A percentile compares a stretch with the other conserved stretches of the same genome.
Conservation (phyloP, 2,329 filamentous ascomycete species). For the Ophiostoma populinum region DNA sequence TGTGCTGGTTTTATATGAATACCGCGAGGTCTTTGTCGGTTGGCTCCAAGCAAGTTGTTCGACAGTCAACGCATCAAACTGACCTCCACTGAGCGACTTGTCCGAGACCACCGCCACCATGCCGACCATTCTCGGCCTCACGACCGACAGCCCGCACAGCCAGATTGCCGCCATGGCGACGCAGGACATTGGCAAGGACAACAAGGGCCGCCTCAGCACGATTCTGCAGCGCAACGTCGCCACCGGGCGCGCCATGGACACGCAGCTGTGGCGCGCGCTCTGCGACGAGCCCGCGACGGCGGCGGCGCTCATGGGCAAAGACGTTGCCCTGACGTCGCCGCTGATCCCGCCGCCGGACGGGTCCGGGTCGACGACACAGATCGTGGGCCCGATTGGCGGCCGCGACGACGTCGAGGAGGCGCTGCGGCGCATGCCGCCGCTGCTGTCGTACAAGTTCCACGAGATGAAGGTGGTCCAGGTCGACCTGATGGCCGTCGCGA, state of each 20-base stretch:
- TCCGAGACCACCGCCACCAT: too few species aligned
- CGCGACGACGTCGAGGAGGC: conserved; percentile 17
- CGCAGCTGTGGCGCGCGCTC: conserved; percentile 21
- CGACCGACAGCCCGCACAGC: conserved; percentile 13
- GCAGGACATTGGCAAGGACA: conserved; percentile 11
- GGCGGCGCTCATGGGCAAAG: conserved; percentile 21
- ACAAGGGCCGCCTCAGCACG: conserved; percentile 19
- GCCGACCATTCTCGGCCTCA: conserved; percentile 19
- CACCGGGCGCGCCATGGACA: conserved; percentile 21
- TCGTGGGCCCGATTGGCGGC: conserved; percentile 10
- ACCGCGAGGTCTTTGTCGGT: too few species aligned
- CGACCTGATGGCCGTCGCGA: conserved; percentile 20
- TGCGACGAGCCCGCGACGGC: conserved; percentile 20
- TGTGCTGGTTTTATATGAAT: too few species aligned
- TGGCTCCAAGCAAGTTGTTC: too few species aligned
- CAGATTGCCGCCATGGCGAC: conserved; percentile 5
- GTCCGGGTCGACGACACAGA: not conserved
- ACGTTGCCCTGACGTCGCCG: conserved; percentile 22
- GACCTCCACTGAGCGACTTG: too few species aligned
- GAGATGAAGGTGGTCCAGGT: conserved; percentile 21
- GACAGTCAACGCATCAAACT: too few species aligned
- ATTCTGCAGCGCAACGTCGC: conserved; percentile 23
- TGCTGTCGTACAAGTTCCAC: conserved; percentile 18
- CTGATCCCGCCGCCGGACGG: conserved; percentile 14
- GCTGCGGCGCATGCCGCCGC: conserved; percentile 15